phyloP scores from a whole-genome alignment of 768 basidiomycete genomes.

The Pleurotus ostreatus region DNA sequence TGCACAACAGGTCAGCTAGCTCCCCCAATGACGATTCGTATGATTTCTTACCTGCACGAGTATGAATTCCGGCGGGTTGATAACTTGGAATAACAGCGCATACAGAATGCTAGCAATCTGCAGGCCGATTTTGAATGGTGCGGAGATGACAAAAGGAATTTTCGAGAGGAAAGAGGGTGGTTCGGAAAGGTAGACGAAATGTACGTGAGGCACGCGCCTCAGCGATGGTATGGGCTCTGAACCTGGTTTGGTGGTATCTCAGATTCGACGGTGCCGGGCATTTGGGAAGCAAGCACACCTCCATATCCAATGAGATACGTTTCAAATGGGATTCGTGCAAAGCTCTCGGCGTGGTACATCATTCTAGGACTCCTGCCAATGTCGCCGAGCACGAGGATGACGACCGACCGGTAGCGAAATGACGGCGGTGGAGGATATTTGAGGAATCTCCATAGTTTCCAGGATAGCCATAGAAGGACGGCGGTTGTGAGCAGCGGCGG shows the following conservation, averaged over 20 bases:
- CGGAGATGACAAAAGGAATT: constrained; percentile 67
- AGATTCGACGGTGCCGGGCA: background rate
- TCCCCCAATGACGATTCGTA: no score
- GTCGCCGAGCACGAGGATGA: constrained; percentile 90
- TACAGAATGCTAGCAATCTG: constrained; percentile 64
- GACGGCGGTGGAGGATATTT: constrained; percentile 12
- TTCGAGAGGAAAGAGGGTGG: constrained; percentile 49
- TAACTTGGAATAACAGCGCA: constrained; percentile 56
- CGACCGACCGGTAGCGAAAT: constrained; percentile 54
- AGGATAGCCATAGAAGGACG: constrained; percentile 24
- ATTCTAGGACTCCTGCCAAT: constrained; percentile 94
- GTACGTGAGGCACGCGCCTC: constrained; percentile 58
- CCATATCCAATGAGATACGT: constrained; percentile 83
- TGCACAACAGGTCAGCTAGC: background rate
- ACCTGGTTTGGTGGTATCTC: constrained; percentile 36
- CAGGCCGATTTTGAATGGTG: constrained; percentile 74
- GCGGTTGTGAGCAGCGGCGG: background rate
- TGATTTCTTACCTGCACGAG: constrained; percentile 74
- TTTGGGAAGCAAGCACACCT: constrained; percentile 43
- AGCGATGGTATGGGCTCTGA: constrained; percentile 76
- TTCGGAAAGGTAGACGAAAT: constrained; percentile 63
- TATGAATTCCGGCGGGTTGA: constrained; percentile 75
- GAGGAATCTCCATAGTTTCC: constrained; percentile 28
- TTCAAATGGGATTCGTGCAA: constrained; percentile 73
- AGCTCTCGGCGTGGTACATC: constrained; percentile 98